Conservation (phyloP, 331 rosid species). For the Phaseolus coccineus region DNA sequence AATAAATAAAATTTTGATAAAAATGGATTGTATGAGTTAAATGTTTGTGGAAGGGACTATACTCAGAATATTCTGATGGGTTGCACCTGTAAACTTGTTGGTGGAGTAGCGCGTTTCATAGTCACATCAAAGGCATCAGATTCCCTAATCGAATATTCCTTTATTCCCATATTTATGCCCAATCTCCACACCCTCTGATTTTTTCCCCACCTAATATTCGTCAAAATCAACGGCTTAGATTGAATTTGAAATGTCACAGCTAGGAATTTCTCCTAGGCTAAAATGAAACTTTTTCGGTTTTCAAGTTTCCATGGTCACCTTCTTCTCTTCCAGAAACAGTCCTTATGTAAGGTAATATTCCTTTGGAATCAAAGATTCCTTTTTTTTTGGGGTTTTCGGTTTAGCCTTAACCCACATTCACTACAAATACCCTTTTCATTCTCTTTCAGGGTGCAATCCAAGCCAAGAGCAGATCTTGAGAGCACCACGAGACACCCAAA, state of each 20-base stretch:
- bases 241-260: neutral
- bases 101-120: conserved; percentile 31
- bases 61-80: conserved; percentile 43
- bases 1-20: no score
- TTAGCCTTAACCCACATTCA: neutral
- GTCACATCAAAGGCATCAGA: conserved; percentile 24
- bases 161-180: conserved; percentile 41
- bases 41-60: conserved; percentile 10
- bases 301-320: neutral
- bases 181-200: conserved; percentile 14
- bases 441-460: neutral
- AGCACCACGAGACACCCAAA: neutral
- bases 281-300: neutral
- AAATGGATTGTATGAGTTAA: neutral
- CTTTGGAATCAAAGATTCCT: conserved; percentile 43
- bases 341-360: conserved; percentile 50
- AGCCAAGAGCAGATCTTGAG: conserved; percentile 36
- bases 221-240: conserved; percentile 9
- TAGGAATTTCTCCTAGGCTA: neutral
- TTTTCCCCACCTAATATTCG: neutral
- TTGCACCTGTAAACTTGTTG: neutral
- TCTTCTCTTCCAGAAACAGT: neutral
- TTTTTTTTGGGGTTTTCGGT: neutral
- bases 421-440: conserved; percentile 52
- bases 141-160: conserved; percentile 50